Conservation (phyloP, 1,139 yeast genomes). For the Diutina siamensis region DNA sequence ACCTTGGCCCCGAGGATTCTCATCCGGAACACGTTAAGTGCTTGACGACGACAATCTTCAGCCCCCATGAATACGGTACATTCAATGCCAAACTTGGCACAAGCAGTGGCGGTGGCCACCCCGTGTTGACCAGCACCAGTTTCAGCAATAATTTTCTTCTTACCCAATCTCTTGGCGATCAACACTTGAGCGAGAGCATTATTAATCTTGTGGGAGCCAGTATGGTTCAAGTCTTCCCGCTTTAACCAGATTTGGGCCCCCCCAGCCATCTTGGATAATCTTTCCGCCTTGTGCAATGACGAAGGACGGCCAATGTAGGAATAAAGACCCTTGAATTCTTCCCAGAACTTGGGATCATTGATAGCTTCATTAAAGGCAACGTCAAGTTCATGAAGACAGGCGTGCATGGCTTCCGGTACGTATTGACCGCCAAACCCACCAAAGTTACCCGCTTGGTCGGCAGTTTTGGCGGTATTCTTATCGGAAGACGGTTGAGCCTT, state of each 20-base stretch:
- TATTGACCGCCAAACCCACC: slow-evolving; percentile 98
- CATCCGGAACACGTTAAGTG: slow-evolving; percentile 95
- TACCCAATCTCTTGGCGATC: slow-evolving; percentile 86
- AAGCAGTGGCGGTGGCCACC: slow-evolving; percentile 98
- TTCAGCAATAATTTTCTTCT: slow-evolving; percentile 86
- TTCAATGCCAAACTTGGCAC: slow-evolving; percentile 92
- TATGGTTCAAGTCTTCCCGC: slow-evolving; percentile 95
- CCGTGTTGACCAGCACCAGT: slow-evolving; percentile 99
- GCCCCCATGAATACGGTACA: slow-evolving; percentile 99
- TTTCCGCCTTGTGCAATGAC: slow-evolving; percentile 78
- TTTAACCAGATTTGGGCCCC: slow-evolving; percentile 98
- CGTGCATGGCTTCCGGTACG: slow-evolving; percentile 92
- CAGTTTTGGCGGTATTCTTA: slow-evolving; percentile 16
- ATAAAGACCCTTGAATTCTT: slow-evolving; percentile 73
- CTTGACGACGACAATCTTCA: slow-evolving; percentile 97
- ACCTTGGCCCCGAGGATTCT: slow-evolving; percentile 92
- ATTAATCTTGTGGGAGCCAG: slow-evolving; percentile 96
- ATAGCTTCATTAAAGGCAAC: slow-evolving; percentile 76
- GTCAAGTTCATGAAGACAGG: slow-evolving; percentile 85
- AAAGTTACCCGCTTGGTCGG: slow-evolving; percentile 41
- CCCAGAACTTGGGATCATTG: slow-evolving; percentile 88
- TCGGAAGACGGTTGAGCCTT: slow-evolving; percentile 13
- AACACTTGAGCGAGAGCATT: slow-evolving; percentile 93
- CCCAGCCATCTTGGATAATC: slow-evolving; percentile 81
- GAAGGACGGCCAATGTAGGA: slow-evolving; percentile 94